Percentiles rank a stretch among this genome's conserved stretches.
phyloP scores from a whole-genome alignment of 75 land plant genomes.

The Chamaecyparis obtusa region DNA sequence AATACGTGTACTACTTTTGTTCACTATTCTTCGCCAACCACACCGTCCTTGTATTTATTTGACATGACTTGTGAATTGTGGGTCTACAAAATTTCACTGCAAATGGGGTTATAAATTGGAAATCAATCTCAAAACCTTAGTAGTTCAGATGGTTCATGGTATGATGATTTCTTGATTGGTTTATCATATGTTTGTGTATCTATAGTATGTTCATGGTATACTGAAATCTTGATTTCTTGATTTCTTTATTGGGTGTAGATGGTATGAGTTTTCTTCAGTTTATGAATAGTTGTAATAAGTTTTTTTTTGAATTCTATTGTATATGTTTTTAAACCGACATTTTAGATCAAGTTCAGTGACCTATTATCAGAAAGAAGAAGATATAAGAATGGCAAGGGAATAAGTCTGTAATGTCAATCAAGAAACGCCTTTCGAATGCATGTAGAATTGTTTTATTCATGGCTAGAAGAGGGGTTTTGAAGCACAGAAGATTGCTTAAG shows the following conservation, averaged over 20 bases:
- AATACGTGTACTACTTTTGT: neutral
- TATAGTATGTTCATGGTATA: too few relatives aligned
- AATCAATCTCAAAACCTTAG: neutral
- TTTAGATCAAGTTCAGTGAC: too few relatives aligned
- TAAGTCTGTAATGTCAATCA: neutral
- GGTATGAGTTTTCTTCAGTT: too few relatives aligned
- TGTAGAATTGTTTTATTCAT: neutral
- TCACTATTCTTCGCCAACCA: neutral
- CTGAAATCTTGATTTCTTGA: too few relatives aligned
- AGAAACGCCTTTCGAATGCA: neutral
- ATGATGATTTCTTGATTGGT: neutral
- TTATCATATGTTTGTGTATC: neutral
- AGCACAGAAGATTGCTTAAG: slow-evolving; percentile 7
- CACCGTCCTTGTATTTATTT: neutral
- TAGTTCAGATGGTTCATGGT: too few relatives aligned
- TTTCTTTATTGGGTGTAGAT: neutral
- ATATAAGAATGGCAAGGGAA: neutral
- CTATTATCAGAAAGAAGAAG: neutral
- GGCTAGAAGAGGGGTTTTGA: neutral
- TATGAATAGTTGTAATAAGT: too few relatives aligned
- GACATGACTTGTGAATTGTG: neutral
- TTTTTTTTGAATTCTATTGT: too few relatives aligned
- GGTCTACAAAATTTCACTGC: neutral
- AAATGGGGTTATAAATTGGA: neutral
- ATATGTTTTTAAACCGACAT: too few relatives aligned